Base-by-base conservation (phyloP, 2,329 filamentous ascomycete genomes). In the Verruconis gallopava region DNA sequence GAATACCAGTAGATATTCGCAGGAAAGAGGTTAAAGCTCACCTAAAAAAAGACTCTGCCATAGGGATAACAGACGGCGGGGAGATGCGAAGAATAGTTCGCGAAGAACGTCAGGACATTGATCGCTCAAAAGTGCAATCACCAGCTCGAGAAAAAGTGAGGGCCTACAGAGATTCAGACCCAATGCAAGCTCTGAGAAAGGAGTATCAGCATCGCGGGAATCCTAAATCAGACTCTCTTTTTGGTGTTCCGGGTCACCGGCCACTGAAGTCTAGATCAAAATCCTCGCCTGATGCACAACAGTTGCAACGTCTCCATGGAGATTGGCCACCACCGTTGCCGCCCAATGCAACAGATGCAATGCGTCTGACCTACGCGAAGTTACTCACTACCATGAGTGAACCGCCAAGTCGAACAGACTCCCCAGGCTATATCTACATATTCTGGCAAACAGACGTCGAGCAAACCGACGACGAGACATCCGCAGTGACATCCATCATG, bases 351-450 rank as follows among this genome's bases (percentile, higher is more conserved):
- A 32, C 37, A 17, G 37, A 40, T 13, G 22, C n/a, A 5, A 32
- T 15, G 5, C 18, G 36, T n/a, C 21, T 40, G 13, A 22, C 25
- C 5, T 44, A 44, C 30, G 42, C 42, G 4, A 44, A 44, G 17
- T 25, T 44, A 9, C 15, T 39, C 13, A 44, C 36, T 22, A 25
- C 37, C 11, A 44, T 44, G 42, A 40, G 37, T 15, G 42, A 44
- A 11, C 37, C 22, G 4, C 42, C 42, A 19, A 43, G 34, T 4
- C 34, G 18, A 17, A 25, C 22, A n/a, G 42, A 44, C 14, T 20
- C 18, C 4, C 32, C 38, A 11, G 91, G 91, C 28, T 98, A 91
- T 64, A 96, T 98, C 50, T 98, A 98, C 70, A 93, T 98, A 61
- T 98, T 96, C 69, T 95, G 89, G 86, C 71, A 95, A 17, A 95